Conservation (phyloP, 305 asterid species). For the Plantago rigida region DNA sequence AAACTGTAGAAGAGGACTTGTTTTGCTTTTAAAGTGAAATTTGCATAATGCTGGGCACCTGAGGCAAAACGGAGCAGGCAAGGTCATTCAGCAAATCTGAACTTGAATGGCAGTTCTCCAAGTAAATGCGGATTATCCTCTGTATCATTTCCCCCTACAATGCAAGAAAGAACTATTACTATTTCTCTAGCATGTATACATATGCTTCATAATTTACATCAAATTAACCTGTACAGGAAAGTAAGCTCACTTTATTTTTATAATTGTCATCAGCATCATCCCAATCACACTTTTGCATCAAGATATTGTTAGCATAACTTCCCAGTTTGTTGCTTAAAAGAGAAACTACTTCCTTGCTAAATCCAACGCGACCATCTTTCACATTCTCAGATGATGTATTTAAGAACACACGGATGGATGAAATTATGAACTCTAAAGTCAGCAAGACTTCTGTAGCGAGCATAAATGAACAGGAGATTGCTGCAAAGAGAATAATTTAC, state of each 20-base stretch:
- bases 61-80: conserved; percentile 62
- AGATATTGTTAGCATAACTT: conserved; percentile 49
- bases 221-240: conserved; percentile 10
- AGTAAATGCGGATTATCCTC: conserved; percentile 66
- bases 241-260: conserved; percentile 49
- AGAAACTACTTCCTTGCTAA: conserved; percentile 45
- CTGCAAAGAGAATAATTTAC: conserved; percentile 39
- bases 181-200: conserved; percentile 16
- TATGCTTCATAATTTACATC: conserved; percentile 13
- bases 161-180: conserved; percentile 23
- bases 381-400: conserved; percentile 36
- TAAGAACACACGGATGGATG: conserved; percentile 48
- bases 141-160: conserved; percentile 79
- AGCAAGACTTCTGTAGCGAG: conserved; percentile 71
- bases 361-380: conserved; percentile 32
- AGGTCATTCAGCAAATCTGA: conserved; percentile 57
- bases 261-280: conserved; percentile 40
- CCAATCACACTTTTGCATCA: conserved; percentile 54
- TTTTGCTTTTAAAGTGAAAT: not conserved
- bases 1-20: not conserved
- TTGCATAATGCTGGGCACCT: conserved; percentile 37
- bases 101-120: conserved; percentile 55
- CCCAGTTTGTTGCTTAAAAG: conserved; percentile 56
- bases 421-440: conserved; percentile 45
- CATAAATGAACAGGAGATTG: conserved; percentile 51